phyloP scores from a whole-genome alignment of 345 rosid genomes.

The Cardiospermum halicacabum region DNA sequence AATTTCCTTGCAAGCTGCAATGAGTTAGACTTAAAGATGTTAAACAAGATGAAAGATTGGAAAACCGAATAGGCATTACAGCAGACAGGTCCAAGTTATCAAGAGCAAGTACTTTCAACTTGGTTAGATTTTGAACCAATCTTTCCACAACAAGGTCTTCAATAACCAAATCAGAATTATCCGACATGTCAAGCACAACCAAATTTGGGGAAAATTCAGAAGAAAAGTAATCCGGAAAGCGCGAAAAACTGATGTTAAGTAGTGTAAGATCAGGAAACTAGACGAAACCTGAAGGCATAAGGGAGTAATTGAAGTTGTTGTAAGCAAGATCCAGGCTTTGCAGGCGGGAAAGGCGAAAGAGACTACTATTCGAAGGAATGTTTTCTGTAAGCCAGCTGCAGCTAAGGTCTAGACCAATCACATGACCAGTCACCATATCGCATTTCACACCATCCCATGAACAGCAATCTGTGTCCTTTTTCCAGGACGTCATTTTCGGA shows the following conservation, averaged over 20 bases:
- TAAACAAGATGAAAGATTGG: neutral
- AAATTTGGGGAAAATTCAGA: no score
- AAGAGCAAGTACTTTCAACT: neutral
- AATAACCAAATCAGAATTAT: neutral
- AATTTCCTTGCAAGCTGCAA: neutral
- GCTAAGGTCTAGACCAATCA: neutral
- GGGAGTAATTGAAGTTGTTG: neutral
- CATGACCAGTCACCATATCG: neutral
- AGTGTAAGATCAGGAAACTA: neutral
- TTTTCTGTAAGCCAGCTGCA: neutral
- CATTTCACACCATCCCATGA: neutral
- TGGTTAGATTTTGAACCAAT: neutral
- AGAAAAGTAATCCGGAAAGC: neutral
- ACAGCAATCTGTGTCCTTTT: neutral
- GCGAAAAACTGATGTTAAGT: neutral
- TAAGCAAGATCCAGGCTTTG: neutral
- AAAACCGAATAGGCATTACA: neutral
- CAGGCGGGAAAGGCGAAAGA: neutral
- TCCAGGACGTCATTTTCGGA: neutral
- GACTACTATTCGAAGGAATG: neutral
- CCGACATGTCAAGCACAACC: no score
- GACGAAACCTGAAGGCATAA: neutral
- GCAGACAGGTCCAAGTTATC: neutral
- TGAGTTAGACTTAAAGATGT: neutral
- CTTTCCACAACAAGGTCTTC: neutral